Evolutionary conservation across 202 grass and related monocot genomes (phyloP), one percentile per base, ranked within the genome.

Genomic region (Carex arenaria): DNA sequence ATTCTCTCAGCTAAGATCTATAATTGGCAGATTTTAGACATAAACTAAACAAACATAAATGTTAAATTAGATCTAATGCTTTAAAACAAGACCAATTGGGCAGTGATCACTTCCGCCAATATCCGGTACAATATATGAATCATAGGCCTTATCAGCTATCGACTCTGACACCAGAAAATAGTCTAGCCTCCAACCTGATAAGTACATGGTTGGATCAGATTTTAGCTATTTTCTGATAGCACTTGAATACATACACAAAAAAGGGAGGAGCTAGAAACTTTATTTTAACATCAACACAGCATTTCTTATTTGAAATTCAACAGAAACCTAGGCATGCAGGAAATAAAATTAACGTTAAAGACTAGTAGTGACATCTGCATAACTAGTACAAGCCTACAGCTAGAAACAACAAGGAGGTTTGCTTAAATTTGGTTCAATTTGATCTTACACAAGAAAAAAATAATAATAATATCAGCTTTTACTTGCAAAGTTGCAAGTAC

Each of bases 121-220:
- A 83, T 95, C 91, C 6, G 95, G 91, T 54, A 94, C 84, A 86
- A 93, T 92, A 55, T 95, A 98, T 0, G 95, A 98, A 69, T 98
- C 93, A 28, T 95, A 92, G 22, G 90, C 87, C 52, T 84, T 87
- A 62, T 90, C 91, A 0, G 65, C 78, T 15, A 95, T 79, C 10
- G 87, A 91, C 2, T 92, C 80, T 3, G 95, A 98, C 63, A 93
- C 89, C 28, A 98, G 90, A 77, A 95, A 98, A 84, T 98, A 98
- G 72, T 98, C 95, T 63, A 95, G 77, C 31, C 92, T 89, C 95
- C 95, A 98, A 67, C 93, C 95, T 98, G 87, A 2, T 42, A 82
- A 40, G 28, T 36, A 28, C 5, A 52, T 52, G 12, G 22, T 54
- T 34, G 15, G n/a, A 56, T 82, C 64, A 82, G 30, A 57, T 20